Conservation (phyloP, 495 filamentous ascomycete species). For the Trichocladium uniseriatum region DNA sequence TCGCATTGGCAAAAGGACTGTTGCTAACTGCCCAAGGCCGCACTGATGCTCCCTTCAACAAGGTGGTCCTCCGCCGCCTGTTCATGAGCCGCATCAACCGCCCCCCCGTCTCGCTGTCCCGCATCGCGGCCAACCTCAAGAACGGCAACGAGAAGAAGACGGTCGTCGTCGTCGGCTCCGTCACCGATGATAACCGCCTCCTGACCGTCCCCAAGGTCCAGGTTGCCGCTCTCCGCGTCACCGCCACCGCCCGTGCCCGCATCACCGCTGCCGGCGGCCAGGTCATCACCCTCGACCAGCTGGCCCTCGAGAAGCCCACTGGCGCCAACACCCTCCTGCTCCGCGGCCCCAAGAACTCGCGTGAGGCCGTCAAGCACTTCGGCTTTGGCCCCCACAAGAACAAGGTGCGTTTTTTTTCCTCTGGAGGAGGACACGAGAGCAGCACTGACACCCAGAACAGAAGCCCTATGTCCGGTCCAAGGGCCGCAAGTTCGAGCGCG, state of each 20-base stretch:
- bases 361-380: slow-evolving; percentile 98
- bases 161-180: slow-evolving; percentile 80
- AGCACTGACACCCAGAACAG: slow-evolving; percentile 40
- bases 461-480: slow-evolving; percentile 96
- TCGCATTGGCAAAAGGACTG: background rate
- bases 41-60: slow-evolving; percentile 95
- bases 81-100: slow-evolving; percentile 97
- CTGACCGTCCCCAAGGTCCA: slow-evolving; percentile 80
- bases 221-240: slow-evolving; percentile 90
- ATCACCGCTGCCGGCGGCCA: slow-evolving; percentile 90
- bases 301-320: slow-evolving; percentile 85
- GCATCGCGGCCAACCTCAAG: slow-evolving; percentile 66
- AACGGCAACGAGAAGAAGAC: slow-evolving; percentile 72
- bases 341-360: slow-evolving; percentile 90
- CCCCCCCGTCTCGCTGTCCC: slow-evolving; percentile 85
- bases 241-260: slow-evolving; percentile 84
- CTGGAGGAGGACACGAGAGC: background rate
- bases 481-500: slow-evolving; percentile 97
- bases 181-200: slow-evolving; percentile 95
- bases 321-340: slow-evolving; percentile 91
- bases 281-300: slow-evolving; percentile 88
- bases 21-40: slow-evolving; percentile 49
- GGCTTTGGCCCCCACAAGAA: slow-evolving; percentile 93
- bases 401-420: slow-evolving; percentile 57
- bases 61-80: slow-evolving; percentile 88